Base-by-base conservation (phyloP, 2,329 filamentous ascomycete genomes). In the Colletotrichum godetiae region DNA sequence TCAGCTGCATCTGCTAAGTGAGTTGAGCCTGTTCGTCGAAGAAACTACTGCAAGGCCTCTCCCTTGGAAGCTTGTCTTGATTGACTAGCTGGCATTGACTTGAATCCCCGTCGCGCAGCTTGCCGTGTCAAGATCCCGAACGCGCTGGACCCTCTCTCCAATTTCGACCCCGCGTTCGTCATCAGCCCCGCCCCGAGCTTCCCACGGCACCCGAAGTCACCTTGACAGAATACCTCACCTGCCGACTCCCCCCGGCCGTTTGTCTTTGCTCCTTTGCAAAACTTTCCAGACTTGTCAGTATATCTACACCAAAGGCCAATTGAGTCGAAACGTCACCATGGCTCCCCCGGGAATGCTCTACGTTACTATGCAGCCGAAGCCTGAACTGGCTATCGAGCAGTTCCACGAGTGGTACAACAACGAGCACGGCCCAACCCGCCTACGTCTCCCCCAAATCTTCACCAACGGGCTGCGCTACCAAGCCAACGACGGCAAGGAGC, bases 361-460 rank as follows among this genome's bases (percentile, higher is more conserved):
- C 81, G 95, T 97, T 77, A 95, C 94, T 19, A 97, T 97, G 92
- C 92, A 95, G 83, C 94, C 94, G 78, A 88, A 89, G 81, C 86
- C 89, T 70, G 88, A 88, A 76, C 87, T 95, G 77, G 86, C 92
- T 68, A 83, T 88, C 60, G 86, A 90, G 75, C 91, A 94, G 78
- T 97, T 97, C 84, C 93, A 97, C 82, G 94, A 97, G 81, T 96
- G 94, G 94, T 97, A 97, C 86, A 95, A 97, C 85, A 97, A 95
- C 82, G 95, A 97, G 85, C 95, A 97, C 84, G 95, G 95, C 67
- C 95, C 95, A 22, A 90, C 92, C 19, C 92, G 95, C 60, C 89
- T 97, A 7, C 92, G 94, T 61, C 85, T 97, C 15, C 90, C 93
- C 4, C 91, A 93, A 78, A 91, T 95, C 80, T 91, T 91, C 80